Conservation (phyloP, 2,329 filamentous ascomycete genomes). For the Metarhizium sp. region DNA sequence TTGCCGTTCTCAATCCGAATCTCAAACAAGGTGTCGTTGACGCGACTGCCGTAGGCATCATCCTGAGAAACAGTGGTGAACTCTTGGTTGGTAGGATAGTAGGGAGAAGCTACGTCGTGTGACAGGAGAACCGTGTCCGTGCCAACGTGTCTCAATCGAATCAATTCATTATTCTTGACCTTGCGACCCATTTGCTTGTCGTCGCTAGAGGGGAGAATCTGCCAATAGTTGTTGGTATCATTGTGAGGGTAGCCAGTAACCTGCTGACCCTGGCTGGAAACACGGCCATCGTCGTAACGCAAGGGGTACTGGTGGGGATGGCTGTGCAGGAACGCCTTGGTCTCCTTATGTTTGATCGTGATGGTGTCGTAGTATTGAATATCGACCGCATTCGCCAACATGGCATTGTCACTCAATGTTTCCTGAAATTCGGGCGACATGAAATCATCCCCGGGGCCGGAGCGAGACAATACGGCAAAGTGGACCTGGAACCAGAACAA, state of each 20-base stretch:
- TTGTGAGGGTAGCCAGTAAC: slow-evolving; percentile 97
- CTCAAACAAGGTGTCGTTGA: slow-evolving; percentile 89
- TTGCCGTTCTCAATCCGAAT: slow-evolving; percentile 85
- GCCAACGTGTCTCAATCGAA: slow-evolving; percentile 77
- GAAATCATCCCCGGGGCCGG: slow-evolving; percentile 94
- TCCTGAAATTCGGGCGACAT: slow-evolving; percentile 99
- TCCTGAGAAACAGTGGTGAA: slow-evolving; percentile 76
- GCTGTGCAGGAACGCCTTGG: slow-evolving; percentile 91
- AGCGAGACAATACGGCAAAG: slow-evolving; percentile 79
- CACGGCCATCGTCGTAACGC: slow-evolving; percentile 92
- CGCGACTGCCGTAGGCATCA: slow-evolving; percentile 62
- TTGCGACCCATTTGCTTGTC: slow-evolving; percentile 48
- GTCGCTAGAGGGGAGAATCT: slow-evolving; percentile 66
- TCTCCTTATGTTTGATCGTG: slow-evolving; percentile 90
- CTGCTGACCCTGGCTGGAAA: slow-evolving; percentile 96
- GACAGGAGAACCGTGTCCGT: slow-evolving; percentile 83
- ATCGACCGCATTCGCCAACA: slow-evolving; percentile 76
- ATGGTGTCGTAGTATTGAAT: slow-evolving; percentile 89
- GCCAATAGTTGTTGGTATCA: slow-evolving; percentile 98
- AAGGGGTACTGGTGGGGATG: slow-evolving; percentile 84
- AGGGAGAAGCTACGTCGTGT: slow-evolving; percentile 95
- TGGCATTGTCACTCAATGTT: slow-evolving; percentile 87
- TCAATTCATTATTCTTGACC: slow-evolving; percentile 75
- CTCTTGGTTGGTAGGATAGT: slow-evolving; percentile 95
- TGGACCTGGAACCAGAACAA: slow-evolving; percentile 99